Evolutionary conservation across 1,284 basidiomycete species (phyloP).

Genomic region (Mycosarcoma mackinlayi): DNA sequence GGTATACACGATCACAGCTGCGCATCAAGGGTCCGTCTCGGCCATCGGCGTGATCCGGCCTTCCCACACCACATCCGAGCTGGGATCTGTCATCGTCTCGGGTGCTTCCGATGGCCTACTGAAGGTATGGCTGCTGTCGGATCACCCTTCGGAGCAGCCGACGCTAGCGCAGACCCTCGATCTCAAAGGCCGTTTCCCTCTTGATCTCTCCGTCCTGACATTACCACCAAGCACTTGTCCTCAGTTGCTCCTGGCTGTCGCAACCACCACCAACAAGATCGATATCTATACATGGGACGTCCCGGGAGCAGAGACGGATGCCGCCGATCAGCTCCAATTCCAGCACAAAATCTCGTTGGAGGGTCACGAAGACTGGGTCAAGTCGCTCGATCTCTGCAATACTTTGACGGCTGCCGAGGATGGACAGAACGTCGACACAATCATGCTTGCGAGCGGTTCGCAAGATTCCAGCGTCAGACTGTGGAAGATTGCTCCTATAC

Average conservation of each 20-base stretch:
- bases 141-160: slow-evolving; percentile 6
- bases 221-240: slow-evolving; percentile 23
- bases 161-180: slow-evolving; percentile 46
- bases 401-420: slow-evolving; percentile 15
- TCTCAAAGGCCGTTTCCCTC: slow-evolving; percentile 54
- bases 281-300: slow-evolving; percentile 42
- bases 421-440: slow-evolving; percentile 5
- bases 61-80: neutral
- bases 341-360: slow-evolving; percentile 47
- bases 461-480: slow-evolving; percentile 64
- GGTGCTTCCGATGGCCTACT: slow-evolving; percentile 58
- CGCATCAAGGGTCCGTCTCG: slow-evolving; percentile 47
- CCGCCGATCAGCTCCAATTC: slow-evolving; percentile 23
- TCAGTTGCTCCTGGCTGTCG: slow-evolving; percentile 53
- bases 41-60: slow-evolving; percentile 53
- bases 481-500: slow-evolving; percentile 52
- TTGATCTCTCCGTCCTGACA: slow-evolving; percentile 57
- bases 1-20: slow-evolving; percentile 19
- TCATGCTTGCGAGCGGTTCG: slow-evolving; percentile 60
- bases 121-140: slow-evolving; percentile 45
- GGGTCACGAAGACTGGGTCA: slow-evolving; percentile 67
- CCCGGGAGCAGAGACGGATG: neutral
- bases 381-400: slow-evolving; percentile 59
- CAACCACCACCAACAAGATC: slow-evolving; percentile 59
- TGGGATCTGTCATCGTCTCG: slow-evolving; percentile 40